A percentile compares a stretch with the other conserved stretches of the same genome.
Evolutionary conservation across 768 basidiomycete species (phyloP).

Genomic region (Lactifluus subvellereus): DNA sequence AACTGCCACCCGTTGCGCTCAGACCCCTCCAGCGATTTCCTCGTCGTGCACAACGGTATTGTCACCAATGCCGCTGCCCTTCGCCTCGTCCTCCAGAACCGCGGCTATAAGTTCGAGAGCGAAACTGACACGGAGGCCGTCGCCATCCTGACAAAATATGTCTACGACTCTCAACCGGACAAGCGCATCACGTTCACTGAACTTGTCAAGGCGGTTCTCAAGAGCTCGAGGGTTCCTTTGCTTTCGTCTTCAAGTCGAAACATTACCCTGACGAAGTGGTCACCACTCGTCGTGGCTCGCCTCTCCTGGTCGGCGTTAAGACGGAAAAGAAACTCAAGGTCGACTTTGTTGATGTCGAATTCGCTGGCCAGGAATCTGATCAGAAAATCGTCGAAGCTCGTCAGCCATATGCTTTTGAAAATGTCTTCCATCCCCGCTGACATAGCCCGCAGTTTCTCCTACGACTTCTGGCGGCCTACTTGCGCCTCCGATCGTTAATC

Average conservation of each 20-base stretch:
- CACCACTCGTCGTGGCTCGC: slow-evolving; percentile 93
- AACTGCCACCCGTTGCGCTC: slow-evolving; percentile 97
- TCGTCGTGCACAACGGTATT: slow-evolving; percentile 97
- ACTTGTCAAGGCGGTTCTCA: slow-evolving; percentile 90
- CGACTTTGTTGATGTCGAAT: slow-evolving; percentile 98
- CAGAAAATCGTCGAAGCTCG: slow-evolving; percentile 39
- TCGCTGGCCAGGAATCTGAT: slow-evolving; percentile 67
- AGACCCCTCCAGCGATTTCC: slow-evolving; percentile 76
- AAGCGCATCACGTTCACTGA: slow-evolving; percentile 85
- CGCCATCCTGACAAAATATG: slow-evolving; percentile 92
- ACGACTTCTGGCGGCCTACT: slow-evolving; percentile 59
- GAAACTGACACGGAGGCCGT: slow-evolving; percentile 99
- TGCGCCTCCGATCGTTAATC: slow-evolving; percentile 54
- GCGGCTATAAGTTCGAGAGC: slow-evolving; percentile 88
- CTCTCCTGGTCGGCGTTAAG: slow-evolving; percentile 96
- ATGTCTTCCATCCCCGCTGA: slow-evolving; percentile 29
- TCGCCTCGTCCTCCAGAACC: slow-evolving; percentile 87
- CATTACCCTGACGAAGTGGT: slow-evolving; percentile 97
- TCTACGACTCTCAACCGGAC: slow-evolving; percentile 88
- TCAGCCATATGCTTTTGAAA: slow-evolving; percentile 29
- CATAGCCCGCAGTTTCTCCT: slow-evolving; percentile 31
- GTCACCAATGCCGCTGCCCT: slow-evolving; percentile 92
- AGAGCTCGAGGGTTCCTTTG: slow-evolving; percentile 99
- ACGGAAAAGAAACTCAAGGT: slow-evolving; percentile 99
- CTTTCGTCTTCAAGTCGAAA: slow-evolving; percentile 95